Evolutionary conservation across 2,329 filamentous ascomycete species (phyloP), one percentile per base, ranked within the genome.

Genomic region (Xylariaceae sp.): DNA sequence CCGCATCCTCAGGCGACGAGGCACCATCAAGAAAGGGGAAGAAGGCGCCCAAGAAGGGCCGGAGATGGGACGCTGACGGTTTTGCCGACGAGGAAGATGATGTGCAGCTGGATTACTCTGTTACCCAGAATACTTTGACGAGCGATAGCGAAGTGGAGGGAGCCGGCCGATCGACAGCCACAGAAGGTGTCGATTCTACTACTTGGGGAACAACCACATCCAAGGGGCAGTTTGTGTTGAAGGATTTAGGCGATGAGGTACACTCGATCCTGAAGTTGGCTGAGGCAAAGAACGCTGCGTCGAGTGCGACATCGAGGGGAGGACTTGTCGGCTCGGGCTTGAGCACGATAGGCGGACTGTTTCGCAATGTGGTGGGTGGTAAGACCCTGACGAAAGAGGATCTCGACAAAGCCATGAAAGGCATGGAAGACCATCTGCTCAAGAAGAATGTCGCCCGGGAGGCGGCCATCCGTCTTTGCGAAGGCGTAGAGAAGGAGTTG

Each of bases 391-490:
- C 92, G 1, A 91, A 92, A 73, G 86, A 90, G 63, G 94, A 98
- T 69, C 82, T 99, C 19, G 89, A 92, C 61, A 96, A 96, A 73
- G 91, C 95, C 2, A 87, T 99, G 78, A 95, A 94, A 75, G 90
- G 89, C 28, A 97, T 99, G 92, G 92, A 97, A 72, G 92, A 96
- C 55, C 94, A 98, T 73, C 80, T 99, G 6, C 77, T 99, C 58
- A 88, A 89, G 76, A 99, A 99, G 80, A 99, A 99, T 69, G 93
- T 99, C 24, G 95, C 95, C 0, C 89, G 91, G 50, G 95, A 98
- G 79, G 95, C 95, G 14, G 95, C 94, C 1, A 84, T 96, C 28
- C 89, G 95, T 50, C 79, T 99, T 37, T 97, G 94, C 72, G 88
- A 96, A 61, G 92, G 92, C 48, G 94, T 99, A 6, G 90, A 97